A percentile compares a stretch with the other conserved stretches of the same genome.
Evolutionary conservation across 192 early-diverging fungal species (phyloP).

Genomic region (Diversispora epigaea): DNA sequence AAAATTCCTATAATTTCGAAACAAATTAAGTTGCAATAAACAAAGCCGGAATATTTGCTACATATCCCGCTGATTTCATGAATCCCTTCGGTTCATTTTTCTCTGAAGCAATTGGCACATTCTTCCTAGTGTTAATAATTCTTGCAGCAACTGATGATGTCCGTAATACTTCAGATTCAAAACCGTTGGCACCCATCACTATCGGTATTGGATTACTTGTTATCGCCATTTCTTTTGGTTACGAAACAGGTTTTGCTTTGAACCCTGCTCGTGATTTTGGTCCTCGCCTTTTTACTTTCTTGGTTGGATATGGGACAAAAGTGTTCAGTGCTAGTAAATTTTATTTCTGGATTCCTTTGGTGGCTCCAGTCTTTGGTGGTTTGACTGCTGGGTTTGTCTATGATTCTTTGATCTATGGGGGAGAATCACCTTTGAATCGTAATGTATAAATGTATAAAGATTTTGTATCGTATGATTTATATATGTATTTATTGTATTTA

Average conservation of each 20-base stretch:
- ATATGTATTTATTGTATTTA: too few relatives aligned
- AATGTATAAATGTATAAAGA: not conserved
- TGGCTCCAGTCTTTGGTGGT: constrained; percentile 69
- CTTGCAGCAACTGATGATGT: constrained; percentile 65
- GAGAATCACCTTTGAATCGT: constrained; percentile 4
- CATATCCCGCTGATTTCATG: constrained; percentile 58
- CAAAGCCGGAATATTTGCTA: constrained; percentile 58
- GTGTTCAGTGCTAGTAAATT: constrained; percentile 67
- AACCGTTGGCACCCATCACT: constrained; percentile 50
- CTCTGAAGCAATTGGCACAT: constrained; percentile 69
- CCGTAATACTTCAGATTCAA: constrained; percentile 55
- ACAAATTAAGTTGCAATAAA: too few relatives aligned
- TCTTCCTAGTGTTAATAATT: constrained; percentile 62
- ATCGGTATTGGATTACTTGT: constrained; percentile 61
- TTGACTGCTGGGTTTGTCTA: constrained; percentile 57
- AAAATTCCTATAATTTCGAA: not conserved
- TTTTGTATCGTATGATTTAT: too few relatives aligned
- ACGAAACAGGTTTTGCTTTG: constrained; percentile 66
- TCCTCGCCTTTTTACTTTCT: constrained; percentile 68
- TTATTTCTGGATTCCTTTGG: constrained; percentile 72
- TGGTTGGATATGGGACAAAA: constrained; percentile 64
- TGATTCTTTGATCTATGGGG: constrained; percentile 56
- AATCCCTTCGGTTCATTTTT: constrained; percentile 54
- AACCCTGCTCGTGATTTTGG: constrained; percentile 83
- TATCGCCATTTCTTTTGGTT: constrained; percentile 65